phyloP scores from a whole-genome alignment of 1,284 basidiomycete species.

The Malassezia sp. region DNA sequence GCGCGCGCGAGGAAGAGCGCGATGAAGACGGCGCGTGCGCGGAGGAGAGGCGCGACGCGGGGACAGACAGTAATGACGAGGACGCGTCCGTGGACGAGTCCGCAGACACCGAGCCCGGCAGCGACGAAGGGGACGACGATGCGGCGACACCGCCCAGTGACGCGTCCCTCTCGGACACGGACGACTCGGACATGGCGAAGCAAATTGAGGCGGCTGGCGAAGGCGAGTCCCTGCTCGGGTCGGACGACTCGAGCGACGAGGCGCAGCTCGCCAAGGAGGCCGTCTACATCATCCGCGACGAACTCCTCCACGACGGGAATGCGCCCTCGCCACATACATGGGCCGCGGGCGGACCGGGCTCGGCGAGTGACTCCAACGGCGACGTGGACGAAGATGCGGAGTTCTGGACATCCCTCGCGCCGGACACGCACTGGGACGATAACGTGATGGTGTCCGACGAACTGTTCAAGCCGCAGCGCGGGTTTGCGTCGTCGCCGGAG shows the following conservation, averaged over 20 bases:
- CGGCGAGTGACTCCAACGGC: too few relatives aligned
- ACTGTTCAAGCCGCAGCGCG: slow-evolving; percentile 39
- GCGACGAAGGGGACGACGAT: background rate
- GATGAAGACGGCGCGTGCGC: too few relatives aligned
- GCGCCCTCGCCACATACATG: too few relatives aligned
- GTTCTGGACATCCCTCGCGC: slow-evolving; percentile 8
- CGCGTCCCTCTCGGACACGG: slow-evolving; percentile 27
- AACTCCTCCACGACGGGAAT: slow-evolving; percentile 22
- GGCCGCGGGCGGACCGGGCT: too few relatives aligned
- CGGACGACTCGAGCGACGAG: slow-evolving; percentile 35
- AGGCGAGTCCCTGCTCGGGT: slow-evolving; percentile 42
- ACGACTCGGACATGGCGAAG: slow-evolving; percentile 33
- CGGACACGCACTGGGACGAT: background rate
- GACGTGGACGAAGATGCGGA: slow-evolving; percentile 21
- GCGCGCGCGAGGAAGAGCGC: too few relatives aligned
- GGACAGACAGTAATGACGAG: too few relatives aligned
- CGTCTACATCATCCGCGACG: slow-evolving; percentile 40
- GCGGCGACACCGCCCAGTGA: background rate
- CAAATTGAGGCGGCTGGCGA: slow-evolving; percentile 40
- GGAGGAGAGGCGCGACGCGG: too few relatives aligned
- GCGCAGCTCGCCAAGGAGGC: slow-evolving; percentile 35
- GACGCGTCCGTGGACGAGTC: too few relatives aligned
- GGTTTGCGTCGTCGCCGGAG: slow-evolving; percentile 41
- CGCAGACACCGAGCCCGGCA: too few relatives aligned
- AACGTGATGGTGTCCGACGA: slow-evolving; percentile 22